These are phyloP conservation scores for Rhizopogon sp. DNA, from an alignment of 768 basidiomycete genomes.

Conservation along the genomic window DNA sequence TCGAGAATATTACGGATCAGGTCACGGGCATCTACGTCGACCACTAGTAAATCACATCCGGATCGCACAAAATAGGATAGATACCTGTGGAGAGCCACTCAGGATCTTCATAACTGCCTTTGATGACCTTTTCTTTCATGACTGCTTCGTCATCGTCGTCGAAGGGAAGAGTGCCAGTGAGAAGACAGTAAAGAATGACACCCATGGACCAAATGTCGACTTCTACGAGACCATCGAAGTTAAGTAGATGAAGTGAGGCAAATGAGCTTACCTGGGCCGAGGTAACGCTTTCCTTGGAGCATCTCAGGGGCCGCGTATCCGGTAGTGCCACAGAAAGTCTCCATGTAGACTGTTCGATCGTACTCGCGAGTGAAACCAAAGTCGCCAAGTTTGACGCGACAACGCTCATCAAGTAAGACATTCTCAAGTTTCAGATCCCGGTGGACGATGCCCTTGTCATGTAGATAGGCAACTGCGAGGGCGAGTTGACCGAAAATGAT, in stretches of 20 bases:
- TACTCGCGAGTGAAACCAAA: constrained; percentile 95
- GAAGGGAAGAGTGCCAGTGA: constrained; percentile 87
- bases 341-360: constrained; percentile 71
- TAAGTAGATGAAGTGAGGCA: not conserved
- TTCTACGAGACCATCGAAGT: constrained; percentile 43
- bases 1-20: constrained; percentile 74
- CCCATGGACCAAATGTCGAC: constrained; percentile 96
- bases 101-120: constrained; percentile 87
- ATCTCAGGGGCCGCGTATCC: constrained; percentile 94
- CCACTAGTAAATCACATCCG: constrained; percentile 25
- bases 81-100: constrained; percentile 86
- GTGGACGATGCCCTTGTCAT: constrained; percentile 91
- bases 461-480: constrained; percentile 89
- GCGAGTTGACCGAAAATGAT: constrained; percentile 94
- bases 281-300: constrained; percentile 81
- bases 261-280: constrained; percentile 68
- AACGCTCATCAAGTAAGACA: constrained; percentile 84
- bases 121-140: constrained; percentile 82
- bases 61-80: constrained; percentile 7
- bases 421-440: constrained; percentile 97
- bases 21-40: constrained; percentile 62
- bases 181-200: constrained; percentile 83
- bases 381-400: constrained; percentile 90
- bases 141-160: constrained; percentile 83
- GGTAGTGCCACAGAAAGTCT: constrained; percentile 94